Evolutionary conservation across 108 stramenopile species (phyloP).

Genomic region (Cyclostephanos tholiformis): DNA sequence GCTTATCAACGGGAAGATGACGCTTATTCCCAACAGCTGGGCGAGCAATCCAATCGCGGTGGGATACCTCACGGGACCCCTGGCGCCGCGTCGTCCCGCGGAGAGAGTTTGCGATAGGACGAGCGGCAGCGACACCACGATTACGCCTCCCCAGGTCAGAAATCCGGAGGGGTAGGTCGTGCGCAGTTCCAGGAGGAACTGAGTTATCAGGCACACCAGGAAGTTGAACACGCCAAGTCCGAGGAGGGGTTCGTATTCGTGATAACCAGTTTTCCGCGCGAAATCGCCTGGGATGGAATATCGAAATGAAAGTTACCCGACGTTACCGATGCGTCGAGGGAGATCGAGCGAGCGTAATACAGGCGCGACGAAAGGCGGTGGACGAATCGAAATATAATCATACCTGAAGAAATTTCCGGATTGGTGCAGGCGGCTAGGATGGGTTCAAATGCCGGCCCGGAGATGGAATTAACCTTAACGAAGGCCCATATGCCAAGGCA

Average conservation of each 20-base stretch:
- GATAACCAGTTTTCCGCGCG: slow-evolving; percentile 30
- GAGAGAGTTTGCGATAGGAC: slow-evolving; percentile 16
- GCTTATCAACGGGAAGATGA: slow-evolving; percentile 51
- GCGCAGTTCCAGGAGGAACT: slow-evolving; percentile 40
- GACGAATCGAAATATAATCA: background rate
- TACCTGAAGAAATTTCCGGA: slow-evolving; percentile 7
- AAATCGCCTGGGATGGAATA: background rate
- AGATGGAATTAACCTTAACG: slow-evolving; percentile 18
- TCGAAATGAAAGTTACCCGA: no score
- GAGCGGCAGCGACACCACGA: slow-evolving; percentile 33
- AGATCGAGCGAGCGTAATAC: no score
- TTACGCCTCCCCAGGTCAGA: slow-evolving; percentile 27
- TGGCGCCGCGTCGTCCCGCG: slow-evolving; percentile 34
- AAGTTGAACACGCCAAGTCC: slow-evolving; percentile 37
- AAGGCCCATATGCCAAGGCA: slow-evolving; percentile 20
- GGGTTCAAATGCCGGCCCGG: slow-evolving; percentile 30
- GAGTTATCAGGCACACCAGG: slow-evolving; percentile 54
- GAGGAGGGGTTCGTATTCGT: slow-evolving; percentile 30
- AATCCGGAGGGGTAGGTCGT: slow-evolving; percentile 33
- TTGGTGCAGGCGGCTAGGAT: slow-evolving; percentile 16
- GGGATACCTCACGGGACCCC: slow-evolving; percentile 34
- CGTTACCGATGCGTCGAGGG: no score
- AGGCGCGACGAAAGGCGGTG: no score
- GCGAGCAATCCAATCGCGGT: slow-evolving; percentile 33
- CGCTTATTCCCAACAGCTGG: slow-evolving; percentile 56